Base-by-base conservation (phyloP, 2,329 filamentous ascomycete genomes). In the Talaromyces sp. region DNA sequence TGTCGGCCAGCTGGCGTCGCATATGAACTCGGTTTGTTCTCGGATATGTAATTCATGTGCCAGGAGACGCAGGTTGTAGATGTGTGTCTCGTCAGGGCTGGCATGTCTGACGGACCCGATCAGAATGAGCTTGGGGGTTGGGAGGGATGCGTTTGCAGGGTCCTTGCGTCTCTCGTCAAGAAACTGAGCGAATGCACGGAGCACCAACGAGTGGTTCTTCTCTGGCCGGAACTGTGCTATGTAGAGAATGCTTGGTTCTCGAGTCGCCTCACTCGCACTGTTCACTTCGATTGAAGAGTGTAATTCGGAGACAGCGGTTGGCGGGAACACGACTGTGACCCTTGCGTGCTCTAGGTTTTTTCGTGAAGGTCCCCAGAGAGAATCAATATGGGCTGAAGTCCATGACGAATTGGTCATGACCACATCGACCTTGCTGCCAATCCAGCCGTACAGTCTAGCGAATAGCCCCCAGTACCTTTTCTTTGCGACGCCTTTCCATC, bases 381-480 rank as follows among this genome's bases (percentile, higher is more conserved):
- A 83, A 65, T 87, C 84, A 66, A 98, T 89, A 71, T 98, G 92
- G 1, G 79, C 83, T 67, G 95, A 89, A 0, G 95, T 99, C 95
- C 95, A 99, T 62, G 85, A 91, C 5, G 92, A 96, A 76, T 99
- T 99, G 62, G 95, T 96, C 91, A 98, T 96, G 67, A 98, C 94
- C 0, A 96, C 86, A 72, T 99, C 93, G 52, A 97, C 86, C 16
- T 89, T 88, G 27, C 89, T 85, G 27, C 95, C 95, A 52, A 96
- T 89, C 78, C 85, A 87, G 53, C 89, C 88, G 78, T 99, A 99
- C 2, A 96, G 75, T 52, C 81, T 79, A 0, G 95, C 93, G 71
- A 99, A 99, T 1, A 89, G 71, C 65, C 87, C 81, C 95, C 95
- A 99, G 79, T 99, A 99, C 16, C 82, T 74, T 68, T 85, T 87